Base-by-base conservation (phyloP, 1,139 yeast genomes). In the Candida smagusa region DNA sequence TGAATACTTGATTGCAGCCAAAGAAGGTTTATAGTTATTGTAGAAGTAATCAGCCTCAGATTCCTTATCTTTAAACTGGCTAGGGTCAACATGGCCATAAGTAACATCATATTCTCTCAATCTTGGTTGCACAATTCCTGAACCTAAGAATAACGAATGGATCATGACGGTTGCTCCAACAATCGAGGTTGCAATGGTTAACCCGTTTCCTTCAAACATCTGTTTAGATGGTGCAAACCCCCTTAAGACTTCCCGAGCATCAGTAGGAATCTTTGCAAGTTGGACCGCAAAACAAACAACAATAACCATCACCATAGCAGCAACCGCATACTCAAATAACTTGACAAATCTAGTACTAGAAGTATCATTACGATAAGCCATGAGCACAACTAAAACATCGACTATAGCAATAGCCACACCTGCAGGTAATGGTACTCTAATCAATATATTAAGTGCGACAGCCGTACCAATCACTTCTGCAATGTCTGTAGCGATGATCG, bases 381-480 rank as follows among this genome's bases (percentile, higher is more conserved):
- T 65, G 55, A 86, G 66, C 5, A 86, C 90, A 38, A 84, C 65
- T 33, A 86, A 59, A 3, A 86, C 92, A 58, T 86, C 95, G 2
- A 75, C 70, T 27, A 83, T 73, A 2, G 95, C 84, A 33, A 85
- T 68, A 8, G 71, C 77, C 7, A 85, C 88, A 40, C 95, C 95
- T 0, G 90, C 92, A 7, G 89, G 82, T 27, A 86, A 63, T 0
- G 95, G 95, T 11, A 86, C 68, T 36, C 71, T 72, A 32, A 84
- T 50, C 42, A 86, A 65, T 38, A 86, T 80, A 52, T 86, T 84
- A 42, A 86, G 64, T 0, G 95, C 92, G 49, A 86, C 79, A 3
- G 95, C 94, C n/a, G 88, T 78, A 50, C 95, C 95, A 39, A 86
- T 84, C 25, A 86, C 95, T 53, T 86, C 95, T 3, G 95, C 94